Evolutionary conservation across 768 basidiomycete genomes (phyloP).

Genomic region (Cyclocybe aegerita): DNA sequence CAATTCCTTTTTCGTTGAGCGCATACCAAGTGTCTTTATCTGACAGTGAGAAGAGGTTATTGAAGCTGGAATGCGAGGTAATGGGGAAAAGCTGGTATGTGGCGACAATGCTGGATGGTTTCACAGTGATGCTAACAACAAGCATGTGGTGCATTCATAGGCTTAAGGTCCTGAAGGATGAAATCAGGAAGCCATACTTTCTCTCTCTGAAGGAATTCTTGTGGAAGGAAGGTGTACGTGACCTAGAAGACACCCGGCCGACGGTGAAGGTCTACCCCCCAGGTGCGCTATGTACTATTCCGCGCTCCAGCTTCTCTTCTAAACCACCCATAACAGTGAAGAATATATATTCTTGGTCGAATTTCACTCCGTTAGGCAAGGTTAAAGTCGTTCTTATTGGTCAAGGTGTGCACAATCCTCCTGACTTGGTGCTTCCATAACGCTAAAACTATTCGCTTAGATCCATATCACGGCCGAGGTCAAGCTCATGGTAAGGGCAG

Average conservation of each 20-base stretch:
- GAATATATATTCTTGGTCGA: constrained; percentile 91
- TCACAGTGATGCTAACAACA: not conserved
- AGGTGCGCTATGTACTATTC: constrained; percentile 44
- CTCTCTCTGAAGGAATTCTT: constrained; percentile 68
- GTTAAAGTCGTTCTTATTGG: constrained; percentile 89
- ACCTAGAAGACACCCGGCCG: constrained; percentile 43
- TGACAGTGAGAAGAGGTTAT: constrained; percentile 55
- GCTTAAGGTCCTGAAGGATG: constrained; percentile 73
- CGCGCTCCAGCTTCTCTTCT: not conserved
- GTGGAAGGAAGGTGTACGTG: constrained; percentile 61
- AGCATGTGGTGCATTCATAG: constrained; percentile 29
- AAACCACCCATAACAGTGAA: constrained; percentile 40
- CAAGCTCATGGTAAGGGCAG: constrained; percentile 77
- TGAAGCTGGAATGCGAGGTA: constrained; percentile 69
- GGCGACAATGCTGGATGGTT: not conserved
- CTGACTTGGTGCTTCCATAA: not conserved
- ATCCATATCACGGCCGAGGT: constrained; percentile 78
- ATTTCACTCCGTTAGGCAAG: constrained; percentile 75
- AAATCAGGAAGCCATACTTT: constrained; percentile 79
- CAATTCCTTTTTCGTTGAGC: constrained; percentile 66
- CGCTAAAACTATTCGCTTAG: constrained; percentile 25
- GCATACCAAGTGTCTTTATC: constrained; percentile 53
- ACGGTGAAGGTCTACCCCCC: constrained; percentile 72
- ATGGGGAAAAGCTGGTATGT: constrained; percentile 73
- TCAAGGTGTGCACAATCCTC: constrained; percentile 40